Evolutionary conservation across 129 eudicot genomes (phyloP), one percentile per base, ranked within the genome.

Genomic region (Logfia minima): DNA sequence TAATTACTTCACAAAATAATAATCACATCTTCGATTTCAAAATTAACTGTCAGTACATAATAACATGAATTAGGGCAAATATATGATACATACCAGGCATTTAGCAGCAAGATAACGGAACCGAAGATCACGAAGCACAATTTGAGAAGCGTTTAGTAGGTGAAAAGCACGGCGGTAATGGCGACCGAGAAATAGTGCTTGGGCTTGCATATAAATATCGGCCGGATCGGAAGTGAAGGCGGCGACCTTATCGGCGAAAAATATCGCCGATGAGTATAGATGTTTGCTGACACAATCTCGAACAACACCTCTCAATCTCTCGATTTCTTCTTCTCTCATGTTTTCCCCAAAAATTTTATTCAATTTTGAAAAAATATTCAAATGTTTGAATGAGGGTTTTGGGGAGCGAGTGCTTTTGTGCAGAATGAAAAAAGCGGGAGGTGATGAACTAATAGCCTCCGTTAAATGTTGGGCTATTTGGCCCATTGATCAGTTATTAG

Each of bases 181-280:
- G 59, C 97, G 97, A 64, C 99, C 99, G n/a, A 94, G 91, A 83
- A 87, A 91, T 3, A 94, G 92, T 23, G 99, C 99, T 77, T 94
- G 99, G 2, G 97, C 97, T 72, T 91, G 99, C 97, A 94, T 94
- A 66, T 94, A 94, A 0, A 94, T 86, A 63, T 94, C 99, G 32
- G 99, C 93, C 8, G 99, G 93, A 79, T 94, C 99, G 55, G 92
- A 78, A 17, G 99, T 94, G 79, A 94, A 81, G 39, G 99, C 99
- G 52, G 97, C 97, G 74, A 94, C 97, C 77, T 91, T 94, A 75
- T 94, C 99, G 83, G 99, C 96, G 87, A 94, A 94, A 86, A 94
- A 94, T 69, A 94, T 91, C 35, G 99, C 99, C 72, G 99, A 94
- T 0, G 97, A 94, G 86, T 94, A 94, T 3, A 94, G 78, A 83